Evolutionary conservation across 2,329 filamentous ascomycete species (phyloP).

Genomic region (Penicillium sp.): DNA sequence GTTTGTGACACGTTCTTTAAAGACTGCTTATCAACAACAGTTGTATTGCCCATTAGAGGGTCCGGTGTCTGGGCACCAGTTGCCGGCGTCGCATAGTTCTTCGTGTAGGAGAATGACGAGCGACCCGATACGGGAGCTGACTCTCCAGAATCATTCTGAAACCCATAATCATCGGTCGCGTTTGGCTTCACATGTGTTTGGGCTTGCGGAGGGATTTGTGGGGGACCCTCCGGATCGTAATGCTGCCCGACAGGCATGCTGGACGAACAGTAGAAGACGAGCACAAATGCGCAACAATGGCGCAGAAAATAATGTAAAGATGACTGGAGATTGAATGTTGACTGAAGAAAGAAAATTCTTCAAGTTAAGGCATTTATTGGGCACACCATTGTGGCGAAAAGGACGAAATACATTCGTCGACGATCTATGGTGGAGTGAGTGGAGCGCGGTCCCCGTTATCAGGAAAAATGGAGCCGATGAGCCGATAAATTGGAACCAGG

Average conservation of each 20-base stretch:
- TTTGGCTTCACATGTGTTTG: conserved; percentile 5
- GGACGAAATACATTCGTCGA: conserved; percentile 11
- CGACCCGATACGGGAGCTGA: conserved; percentile 16
- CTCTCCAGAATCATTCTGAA: conserved; percentile 1
- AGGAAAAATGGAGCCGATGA: conserved; percentile 2
- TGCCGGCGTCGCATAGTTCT: conserved; percentile 23
- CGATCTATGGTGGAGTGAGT: conserved; percentile 9
- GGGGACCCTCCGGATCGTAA: conserved; percentile 6
- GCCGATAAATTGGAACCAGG: not conserved
- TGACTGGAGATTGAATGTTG: not conserved
- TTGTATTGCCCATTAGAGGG: conserved; percentile 21
- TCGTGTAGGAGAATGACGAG: conserved; percentile 20
- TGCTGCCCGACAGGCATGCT: conserved; percentile 13
- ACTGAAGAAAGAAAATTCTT: not conserved
- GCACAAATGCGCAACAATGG: not conserved
- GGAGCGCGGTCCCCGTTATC: conserved; percentile 6
- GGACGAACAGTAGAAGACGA: not conserved
- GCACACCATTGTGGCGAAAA: conserved; percentile 17
- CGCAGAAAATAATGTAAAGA: not conserved
- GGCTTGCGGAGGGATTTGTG: conserved; percentile 4
- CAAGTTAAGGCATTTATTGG: not conserved
- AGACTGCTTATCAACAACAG: conserved; percentile 13
- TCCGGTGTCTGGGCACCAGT: conserved; percentile 31
- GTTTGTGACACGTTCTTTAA: conserved; percentile 19
- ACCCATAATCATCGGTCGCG: not conserved